Evolutionary conservation across 2,329 filamentous ascomycete species (phyloP).

Genomic region (Davidsoniella eucalypti): DNA sequence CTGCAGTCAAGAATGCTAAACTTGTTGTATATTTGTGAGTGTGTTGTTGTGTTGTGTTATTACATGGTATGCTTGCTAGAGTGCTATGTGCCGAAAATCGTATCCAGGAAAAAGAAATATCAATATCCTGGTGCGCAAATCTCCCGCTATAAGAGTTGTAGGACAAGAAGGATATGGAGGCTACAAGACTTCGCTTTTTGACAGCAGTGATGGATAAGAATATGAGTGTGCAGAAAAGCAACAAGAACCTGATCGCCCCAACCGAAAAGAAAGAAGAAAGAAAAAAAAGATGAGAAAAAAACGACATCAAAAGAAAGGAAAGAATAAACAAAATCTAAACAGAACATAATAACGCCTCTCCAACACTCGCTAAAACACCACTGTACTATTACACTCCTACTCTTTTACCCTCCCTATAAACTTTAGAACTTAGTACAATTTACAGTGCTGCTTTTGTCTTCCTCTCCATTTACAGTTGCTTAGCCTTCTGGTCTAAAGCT

Average conservation of each 20-base stretch:
- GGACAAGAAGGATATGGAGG: too few relatives aligned
- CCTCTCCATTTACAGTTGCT: conserved; percentile 13
- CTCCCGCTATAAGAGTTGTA: too few relatives aligned
- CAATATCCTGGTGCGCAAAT: too few relatives aligned
- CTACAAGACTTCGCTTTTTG: too few relatives aligned
- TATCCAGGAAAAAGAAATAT: too few relatives aligned
- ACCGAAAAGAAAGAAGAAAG: background rate
- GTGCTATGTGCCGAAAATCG: too few relatives aligned
- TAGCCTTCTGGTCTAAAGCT: conserved; percentile 22
- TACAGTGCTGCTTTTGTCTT: background rate
- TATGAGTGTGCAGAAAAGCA: background rate
- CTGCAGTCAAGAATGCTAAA: too few relatives aligned
- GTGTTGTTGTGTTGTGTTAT: too few relatives aligned
- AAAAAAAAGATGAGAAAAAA: background rate
- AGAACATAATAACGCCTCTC: background rate
- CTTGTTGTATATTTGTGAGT: too few relatives aligned
- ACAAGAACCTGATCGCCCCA: background rate
- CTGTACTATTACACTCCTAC: background rate
- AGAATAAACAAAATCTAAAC: background rate
- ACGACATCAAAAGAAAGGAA: background rate
- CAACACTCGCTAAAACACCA: too few relatives aligned
- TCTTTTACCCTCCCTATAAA: background rate
- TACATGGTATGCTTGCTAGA: too few relatives aligned
- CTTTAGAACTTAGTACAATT: background rate
- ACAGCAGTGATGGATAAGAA: background rate